These are phyloP conservation scores for Hypomontagnella submonticulosa DNA, from an alignment of 495 filamentous ascomycete species.

Conservation along the genomic window DNA sequence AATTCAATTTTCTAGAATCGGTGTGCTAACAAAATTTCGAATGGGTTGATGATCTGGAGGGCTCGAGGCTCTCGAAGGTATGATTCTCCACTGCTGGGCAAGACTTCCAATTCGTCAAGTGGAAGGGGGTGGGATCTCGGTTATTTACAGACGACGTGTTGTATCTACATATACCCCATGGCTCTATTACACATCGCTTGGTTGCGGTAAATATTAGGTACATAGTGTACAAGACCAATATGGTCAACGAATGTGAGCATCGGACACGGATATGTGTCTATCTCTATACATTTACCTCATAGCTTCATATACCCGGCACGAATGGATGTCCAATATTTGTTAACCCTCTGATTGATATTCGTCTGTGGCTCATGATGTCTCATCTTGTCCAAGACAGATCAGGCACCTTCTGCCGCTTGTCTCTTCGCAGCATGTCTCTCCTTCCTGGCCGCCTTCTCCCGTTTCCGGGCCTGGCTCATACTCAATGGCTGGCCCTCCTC, in stretches of 20 bases:
- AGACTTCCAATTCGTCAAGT: constrained; percentile 11
- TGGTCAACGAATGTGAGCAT: constrained; percentile 11
- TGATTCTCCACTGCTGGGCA: constrained; percentile 5
- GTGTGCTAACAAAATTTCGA: constrained; percentile 32
- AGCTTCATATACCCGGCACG: neutral
- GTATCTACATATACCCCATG: constrained; percentile 47
- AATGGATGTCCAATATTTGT: too few relatives aligned
- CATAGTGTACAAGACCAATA: constrained; percentile 37
- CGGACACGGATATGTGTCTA: neutral
- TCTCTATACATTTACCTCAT: constrained; percentile 1
- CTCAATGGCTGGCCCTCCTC: constrained; percentile 51
- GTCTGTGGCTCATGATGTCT: neutral
- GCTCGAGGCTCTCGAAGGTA: neutral
- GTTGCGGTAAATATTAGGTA: constrained; percentile 33
- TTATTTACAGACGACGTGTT: constrained; percentile 34
- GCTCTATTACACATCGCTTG: constrained; percentile 28
- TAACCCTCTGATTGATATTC: neutral
- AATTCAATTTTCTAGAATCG: constrained; percentile 1
- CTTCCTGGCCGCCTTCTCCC: constrained; percentile 55
- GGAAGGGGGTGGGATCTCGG: constrained; percentile 17
- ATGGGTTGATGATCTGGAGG: constrained; percentile 13
- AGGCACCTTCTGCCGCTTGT: constrained; percentile 15
- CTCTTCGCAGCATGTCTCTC: constrained; percentile 49
- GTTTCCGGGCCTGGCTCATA: constrained; percentile 58
- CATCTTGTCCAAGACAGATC: neutral